Evolutionary conservation across 306 rosid species (phyloP).

Genomic region (Lagenaria siceraria): DNA sequence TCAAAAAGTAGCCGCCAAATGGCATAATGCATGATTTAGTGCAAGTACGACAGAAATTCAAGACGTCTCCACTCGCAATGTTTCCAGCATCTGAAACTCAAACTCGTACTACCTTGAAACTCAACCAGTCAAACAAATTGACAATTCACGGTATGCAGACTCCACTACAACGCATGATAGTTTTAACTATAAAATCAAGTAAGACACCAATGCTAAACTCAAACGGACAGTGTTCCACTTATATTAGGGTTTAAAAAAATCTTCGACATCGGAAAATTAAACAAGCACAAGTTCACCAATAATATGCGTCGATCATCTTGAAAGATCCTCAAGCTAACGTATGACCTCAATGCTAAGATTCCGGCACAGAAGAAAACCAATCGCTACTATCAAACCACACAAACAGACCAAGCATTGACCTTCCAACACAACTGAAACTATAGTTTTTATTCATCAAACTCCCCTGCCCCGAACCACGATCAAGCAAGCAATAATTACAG

Average conservation of each 20-base stretch:
- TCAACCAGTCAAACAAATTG: background rate
- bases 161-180: background rate
- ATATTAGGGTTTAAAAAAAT: background rate
- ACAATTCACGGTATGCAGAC: background rate
- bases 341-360: background rate
- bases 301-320: background rate
- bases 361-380: background rate
- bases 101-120: background rate
- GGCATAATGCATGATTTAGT: background rate
- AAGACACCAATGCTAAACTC: background rate
- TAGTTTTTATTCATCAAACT: background rate
- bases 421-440: background rate
- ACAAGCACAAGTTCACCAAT: background rate
- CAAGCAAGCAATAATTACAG: background rate
- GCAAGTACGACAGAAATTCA: background rate
- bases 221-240: background rate
- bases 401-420: background rate
- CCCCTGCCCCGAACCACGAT: background rate
- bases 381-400: background rate
- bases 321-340: background rate
- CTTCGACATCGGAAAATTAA: background rate
- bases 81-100: background rate
- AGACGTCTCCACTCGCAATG: background rate
- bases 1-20: background rate
- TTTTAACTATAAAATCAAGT: background rate